Evolutionary conservation across 805 yeast genomes (phyloP), one percentile per base, ranked within the genome.

Genomic region (Nakazawaea wyomingensis): DNA sequence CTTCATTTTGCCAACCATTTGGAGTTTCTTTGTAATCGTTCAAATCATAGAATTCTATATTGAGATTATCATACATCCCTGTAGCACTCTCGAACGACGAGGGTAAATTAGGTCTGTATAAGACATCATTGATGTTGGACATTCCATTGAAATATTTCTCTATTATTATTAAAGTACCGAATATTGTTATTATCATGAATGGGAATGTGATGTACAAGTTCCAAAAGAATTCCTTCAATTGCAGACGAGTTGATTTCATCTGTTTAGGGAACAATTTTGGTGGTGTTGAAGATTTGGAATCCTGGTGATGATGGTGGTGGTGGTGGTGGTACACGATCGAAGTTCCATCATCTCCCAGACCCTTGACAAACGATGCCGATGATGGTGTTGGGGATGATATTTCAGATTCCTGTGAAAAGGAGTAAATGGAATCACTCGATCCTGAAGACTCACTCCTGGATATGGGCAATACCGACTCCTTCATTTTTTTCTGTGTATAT

Each of bases 1-100:
- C 96, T 11, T 74, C 77, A 37, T 70, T 66, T 53, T 82, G 84
- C 93, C 93, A 84, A 6, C 96, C 96, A 41, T 79, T 74, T 5
- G 72, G 72, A 11, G 82, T 62, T 5, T 93, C 89, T 37, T 65
- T 69, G 52, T 78, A 80, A 48, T 82, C 73, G 16, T 68, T 71
- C 54, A 90, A 66, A 58, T 90, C 97, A 59, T 80, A 87, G 54
- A 75, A 85, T 51, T 75, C 80, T 9, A 86, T 87, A 34, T 60
- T 61, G 43, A 61, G 55, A 26, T 58, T 56, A 41, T 59, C 61
- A 21, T 50, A 56, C 11, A 41, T 48, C 0, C 55, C 57, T 0
- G 55, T 45, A 4, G 53, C 46, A 3, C 65, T 48, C 4, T 44
- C 41, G 29, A 52, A 56, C 2, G 60, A 59, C 1, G 65, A 53